Base-by-base conservation (phyloP, 2,329 filamentous ascomycete species). In the Cyanodermella asteris region DNA sequence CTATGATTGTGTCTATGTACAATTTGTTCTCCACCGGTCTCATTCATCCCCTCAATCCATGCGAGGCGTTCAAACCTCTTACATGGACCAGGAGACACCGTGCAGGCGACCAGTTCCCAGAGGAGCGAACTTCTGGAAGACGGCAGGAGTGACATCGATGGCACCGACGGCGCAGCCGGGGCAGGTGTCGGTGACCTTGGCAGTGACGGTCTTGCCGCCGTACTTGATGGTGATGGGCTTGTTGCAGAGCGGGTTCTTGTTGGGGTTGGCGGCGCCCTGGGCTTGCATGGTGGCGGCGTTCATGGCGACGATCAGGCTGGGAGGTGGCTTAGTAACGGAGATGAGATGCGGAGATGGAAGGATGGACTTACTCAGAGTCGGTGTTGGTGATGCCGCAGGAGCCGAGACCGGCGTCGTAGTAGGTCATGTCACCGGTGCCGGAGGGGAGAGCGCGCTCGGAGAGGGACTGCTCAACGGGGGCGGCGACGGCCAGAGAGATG, bases 381-480 rank as follows among this genome's bases (percentile, higher is more conserved):
- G 4, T 6, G 14, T 12, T 12, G 4, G 13, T 13, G 9, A 14
- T 5, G 11, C 24, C 27, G 18, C 27, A 31, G 16, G 27, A 31
- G 8, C 27, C 27, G 3, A 29, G 17, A 13, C 23, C 20, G n/a
- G 27, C 24, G 16, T 6, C 13, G 13, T 27, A 31, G 22, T 29
- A 31, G 24, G 27, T 29, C 30, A 29, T 31, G 18, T 27, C 27
- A 16, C 30, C 30, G 11, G 14, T 16, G 18, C 27, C 29, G 19
- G 30, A 27, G 7, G 3, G 18, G 20, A 16, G 20, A 13, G 16
- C 12, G 5, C 18, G n/a, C 13, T 18, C 11, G 19, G 26, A 7
- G 19, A 29, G 28, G 24, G n/a, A n/a, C n/a, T n/a, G n/a, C n/a
- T n/a, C n/a, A n/a, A n/a, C n/a, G n/a, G n/a, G n/a, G n/a, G n/a